Conservation (phyloP, 176 grass and related monocot genomes). For the bread wheat (Triticum aestivum) region DNA sequence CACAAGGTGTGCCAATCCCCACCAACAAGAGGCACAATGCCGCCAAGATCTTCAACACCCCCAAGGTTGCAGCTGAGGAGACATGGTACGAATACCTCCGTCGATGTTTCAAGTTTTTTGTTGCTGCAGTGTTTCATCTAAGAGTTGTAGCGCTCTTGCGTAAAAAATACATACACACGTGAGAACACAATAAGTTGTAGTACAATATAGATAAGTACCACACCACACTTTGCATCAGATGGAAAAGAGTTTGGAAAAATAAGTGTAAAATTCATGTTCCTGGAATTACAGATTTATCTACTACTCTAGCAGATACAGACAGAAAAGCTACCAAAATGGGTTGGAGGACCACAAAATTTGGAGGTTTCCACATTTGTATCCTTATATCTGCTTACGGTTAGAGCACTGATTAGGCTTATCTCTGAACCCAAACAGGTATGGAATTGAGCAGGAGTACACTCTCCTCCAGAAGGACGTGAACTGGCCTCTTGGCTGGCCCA, state of each 20-base stretch:
- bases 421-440: constrained; percentile 73
- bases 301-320: not conserved
- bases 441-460: constrained; percentile 97
- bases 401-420: not conserved
- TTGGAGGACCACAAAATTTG: constrained; percentile 18
- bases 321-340: not conserved
- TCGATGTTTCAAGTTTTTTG: not conserved
- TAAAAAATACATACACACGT: not conserved
- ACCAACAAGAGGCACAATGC: constrained; percentile 88
- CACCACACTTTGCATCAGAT: not conserved
- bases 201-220: too few relatives aligned
- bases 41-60: constrained; percentile 76
- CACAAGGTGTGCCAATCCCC: constrained; percentile 72
- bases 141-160: not conserved
- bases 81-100: constrained; percentile 53
- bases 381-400: constrained; percentile 19
- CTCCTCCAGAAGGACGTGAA: constrained; percentile 91
- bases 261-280: not conserved
- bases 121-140: not conserved
- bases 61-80: constrained; percentile 61
- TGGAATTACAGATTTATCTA: not conserved
- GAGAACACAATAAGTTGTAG: not conserved
- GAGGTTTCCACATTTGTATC: not conserved
- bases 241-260: not conserved
- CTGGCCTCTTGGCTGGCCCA: constrained; percentile 93